Conservation (phyloP, 441 rosid species). For the Syzygium malaccense region DNA sequence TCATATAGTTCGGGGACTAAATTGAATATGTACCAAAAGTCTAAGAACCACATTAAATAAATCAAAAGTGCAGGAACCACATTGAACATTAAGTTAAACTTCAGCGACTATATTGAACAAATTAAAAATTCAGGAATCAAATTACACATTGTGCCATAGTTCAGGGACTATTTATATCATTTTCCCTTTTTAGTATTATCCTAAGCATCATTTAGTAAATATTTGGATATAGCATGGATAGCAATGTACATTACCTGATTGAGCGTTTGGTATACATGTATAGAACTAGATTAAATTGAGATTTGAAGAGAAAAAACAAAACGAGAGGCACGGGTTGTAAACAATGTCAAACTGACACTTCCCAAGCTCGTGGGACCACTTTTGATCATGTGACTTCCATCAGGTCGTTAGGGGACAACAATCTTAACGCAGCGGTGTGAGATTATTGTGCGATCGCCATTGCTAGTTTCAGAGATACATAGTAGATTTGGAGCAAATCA, state of each 20-base stretch:
- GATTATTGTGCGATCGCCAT: fast-evolving
- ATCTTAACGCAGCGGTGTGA: fast-evolving
- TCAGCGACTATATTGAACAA: too few relatives aligned
- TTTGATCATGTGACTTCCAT: neutral
- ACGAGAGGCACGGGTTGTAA: neutral
- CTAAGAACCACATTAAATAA: too few relatives aligned
- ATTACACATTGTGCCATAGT: too few relatives aligned
- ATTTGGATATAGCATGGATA: neutral
- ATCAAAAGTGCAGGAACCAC: too few relatives aligned
- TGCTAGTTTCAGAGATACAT: too few relatives aligned
- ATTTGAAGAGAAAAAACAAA: neutral
- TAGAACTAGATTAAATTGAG: neutral
- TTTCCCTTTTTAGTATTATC: neutral
- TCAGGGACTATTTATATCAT: too few relatives aligned
- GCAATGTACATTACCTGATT: neutral
- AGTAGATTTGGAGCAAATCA: too few relatives aligned
- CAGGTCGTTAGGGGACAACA: neutral
- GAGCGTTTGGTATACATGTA: neutral
- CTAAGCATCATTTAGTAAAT: neutral
- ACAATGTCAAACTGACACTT: neutral
- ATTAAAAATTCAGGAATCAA: too few relatives aligned
- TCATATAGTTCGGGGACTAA: too few relatives aligned
- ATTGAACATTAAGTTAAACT: too few relatives aligned
- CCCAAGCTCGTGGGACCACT: neutral
- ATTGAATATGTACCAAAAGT: too few relatives aligned